Evolutionary conservation across 331 rosid genomes (phyloP).

Genomic region (Phaseolus coccineus): DNA sequence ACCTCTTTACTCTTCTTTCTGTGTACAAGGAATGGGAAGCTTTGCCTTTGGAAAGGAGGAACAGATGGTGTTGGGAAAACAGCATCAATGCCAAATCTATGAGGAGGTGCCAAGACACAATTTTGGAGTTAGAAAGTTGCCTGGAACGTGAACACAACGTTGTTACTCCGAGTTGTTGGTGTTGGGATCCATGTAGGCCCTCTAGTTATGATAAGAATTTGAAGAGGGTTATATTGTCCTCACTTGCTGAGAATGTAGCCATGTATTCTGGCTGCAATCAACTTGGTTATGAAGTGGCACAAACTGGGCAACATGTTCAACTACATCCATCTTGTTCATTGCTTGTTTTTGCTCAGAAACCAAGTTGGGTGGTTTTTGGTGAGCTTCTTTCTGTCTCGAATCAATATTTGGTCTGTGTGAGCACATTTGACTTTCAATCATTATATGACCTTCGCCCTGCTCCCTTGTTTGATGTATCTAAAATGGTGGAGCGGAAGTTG

Average conservation of each 20-base stretch:
- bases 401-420: constrained; percentile 81
- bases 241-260: constrained; percentile 91
- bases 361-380: constrained; percentile 90
- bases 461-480: constrained; percentile 65
- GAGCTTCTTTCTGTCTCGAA: constrained; percentile 76
- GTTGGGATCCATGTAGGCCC: constrained; percentile 66
- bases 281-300: constrained; percentile 91
- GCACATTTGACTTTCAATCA: constrained; percentile 69
- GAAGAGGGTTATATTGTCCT: constrained; percentile 77
- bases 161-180: constrained; percentile 73
- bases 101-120: constrained; percentile 91
- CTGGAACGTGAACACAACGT: constrained; percentile 70
- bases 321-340: constrained; percentile 96
- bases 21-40: constrained; percentile 90
- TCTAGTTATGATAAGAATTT: constrained; percentile 61
- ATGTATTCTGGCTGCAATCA: constrained; percentile 84
- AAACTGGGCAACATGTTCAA: constrained; percentile 74
- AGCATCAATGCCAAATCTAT: constrained; percentile 93
- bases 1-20: constrained; percentile 91
- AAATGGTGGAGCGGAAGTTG: constrained; percentile 66
- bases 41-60: constrained; percentile 60
- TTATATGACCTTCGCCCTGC: constrained; percentile 62
- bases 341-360: constrained; percentile 77
- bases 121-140: constrained; percentile 75
- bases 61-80: constrained; percentile 92